Evolutionary conservation across 768 basidiomycete species (phyloP).

Genomic region (Lentinula aciculospora): DNA sequence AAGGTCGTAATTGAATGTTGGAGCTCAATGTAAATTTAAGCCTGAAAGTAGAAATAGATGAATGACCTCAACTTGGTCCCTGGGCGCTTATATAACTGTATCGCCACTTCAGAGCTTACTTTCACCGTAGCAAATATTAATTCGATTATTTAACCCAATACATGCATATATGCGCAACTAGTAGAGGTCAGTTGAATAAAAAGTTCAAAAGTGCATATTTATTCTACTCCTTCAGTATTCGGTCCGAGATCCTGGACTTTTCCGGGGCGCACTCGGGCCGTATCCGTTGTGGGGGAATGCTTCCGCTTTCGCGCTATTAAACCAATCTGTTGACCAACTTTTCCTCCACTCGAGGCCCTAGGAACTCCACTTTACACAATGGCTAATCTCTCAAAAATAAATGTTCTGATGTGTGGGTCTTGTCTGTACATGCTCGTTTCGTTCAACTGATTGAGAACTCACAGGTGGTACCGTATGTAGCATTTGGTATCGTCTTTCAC

Average conservation of each 20-base stretch:
- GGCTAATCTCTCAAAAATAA: slow-evolving; percentile 41
- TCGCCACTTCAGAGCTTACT: no score
- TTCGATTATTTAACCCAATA: no score
- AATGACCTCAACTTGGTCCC: not conserved
- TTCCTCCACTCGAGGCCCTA: not conserved
- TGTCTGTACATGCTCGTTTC: not conserved
- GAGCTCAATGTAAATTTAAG: not conserved
- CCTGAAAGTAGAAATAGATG: not conserved
- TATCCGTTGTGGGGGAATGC: not conserved
- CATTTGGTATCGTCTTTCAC: not conserved
- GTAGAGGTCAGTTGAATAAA: no score
- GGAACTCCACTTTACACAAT: not conserved
- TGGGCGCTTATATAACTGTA: no score
- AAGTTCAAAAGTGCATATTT: no score
- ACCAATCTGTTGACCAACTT: not conserved
- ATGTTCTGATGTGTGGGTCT: slow-evolving; percentile 72
- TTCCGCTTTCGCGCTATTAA: not conserved
- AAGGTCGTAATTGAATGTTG: slow-evolving; percentile 6
- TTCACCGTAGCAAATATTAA: no score
- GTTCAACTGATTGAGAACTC: slow-evolving; percentile 5
- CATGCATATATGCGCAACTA: not conserved
- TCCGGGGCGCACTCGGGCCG: no score
- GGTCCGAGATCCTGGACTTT: no score
- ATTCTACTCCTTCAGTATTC: no score
- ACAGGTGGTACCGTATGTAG: slow-evolving; percentile 33